A percentile compares a stretch with the other conserved stretches of the same genome.
phyloP scores from a whole-genome alignment of 305 asterid genomes.

The Coffea humblotiana region DNA sequence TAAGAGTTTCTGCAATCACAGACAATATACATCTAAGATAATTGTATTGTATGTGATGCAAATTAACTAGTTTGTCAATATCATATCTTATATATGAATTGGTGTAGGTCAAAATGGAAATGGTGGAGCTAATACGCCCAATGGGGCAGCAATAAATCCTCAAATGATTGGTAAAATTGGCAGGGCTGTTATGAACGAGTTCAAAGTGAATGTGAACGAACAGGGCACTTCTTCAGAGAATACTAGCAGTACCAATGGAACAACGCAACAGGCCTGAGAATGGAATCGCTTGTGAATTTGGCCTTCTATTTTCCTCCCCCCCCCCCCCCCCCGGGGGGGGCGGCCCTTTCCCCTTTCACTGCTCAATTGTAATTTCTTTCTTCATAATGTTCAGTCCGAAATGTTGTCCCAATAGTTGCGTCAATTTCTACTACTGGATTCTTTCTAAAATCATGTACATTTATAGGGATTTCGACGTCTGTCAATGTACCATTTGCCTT shows the following conservation, averaged over 20 bases:
- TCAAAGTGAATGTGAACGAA: constrained; percentile 11
- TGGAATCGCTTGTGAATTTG: not conserved
- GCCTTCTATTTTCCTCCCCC: too few relatives aligned
- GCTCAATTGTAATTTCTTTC: not conserved
- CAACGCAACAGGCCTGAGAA: not conserved
- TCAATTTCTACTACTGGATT: not conserved
- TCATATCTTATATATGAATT: too few relatives aligned
- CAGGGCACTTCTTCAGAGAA: not conserved
- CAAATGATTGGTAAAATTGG: constrained; percentile 17
- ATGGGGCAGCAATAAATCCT: constrained; percentile 11
- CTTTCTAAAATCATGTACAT: not conserved
- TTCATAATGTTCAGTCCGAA: not conserved
- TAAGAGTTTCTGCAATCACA: not conserved
- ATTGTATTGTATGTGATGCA: too few relatives aligned
- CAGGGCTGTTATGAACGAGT: constrained; percentile 15
- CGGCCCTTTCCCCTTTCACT: too few relatives aligned
- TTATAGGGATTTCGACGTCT: not conserved
- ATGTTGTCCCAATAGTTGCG: not conserved
- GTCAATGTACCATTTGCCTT: too few relatives aligned
- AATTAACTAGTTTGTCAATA: too few relatives aligned
- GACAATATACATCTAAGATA: too few relatives aligned
- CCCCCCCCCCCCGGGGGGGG: too few relatives aligned
- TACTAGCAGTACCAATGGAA: not conserved
- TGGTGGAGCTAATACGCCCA: constrained; percentile 16
- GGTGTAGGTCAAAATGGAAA: constrained; percentile 19